Evolutionary conservation across 495 filamentous ascomycete species (phyloP), one percentile per base, ranked within the genome.

Genomic region (Aspergillus haitiensis): DNA sequence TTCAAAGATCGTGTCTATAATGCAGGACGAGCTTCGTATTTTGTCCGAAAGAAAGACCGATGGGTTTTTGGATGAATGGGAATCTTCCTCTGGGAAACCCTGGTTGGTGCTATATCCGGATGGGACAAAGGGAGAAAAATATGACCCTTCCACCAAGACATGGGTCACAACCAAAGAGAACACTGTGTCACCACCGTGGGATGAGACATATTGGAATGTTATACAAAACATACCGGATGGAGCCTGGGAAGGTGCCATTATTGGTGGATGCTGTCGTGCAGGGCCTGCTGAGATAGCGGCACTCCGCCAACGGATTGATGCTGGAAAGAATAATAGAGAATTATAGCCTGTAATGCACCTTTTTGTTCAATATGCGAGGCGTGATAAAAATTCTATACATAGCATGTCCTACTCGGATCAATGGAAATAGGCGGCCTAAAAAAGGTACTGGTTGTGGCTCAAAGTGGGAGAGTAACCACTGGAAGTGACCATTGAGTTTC

Each of bases 21-120:
- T 83, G 61, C 79, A 80, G 53, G 65, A 58, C 13, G 73, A 71
- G 36, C 64, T 86, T 40, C 59, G 56, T 16, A 55, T 78, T 42
- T 40, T 70, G 50, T 39, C 57, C 16, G 55, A 59, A 10, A 63
- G 68, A 5, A 9, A 16, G 27, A 13, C 35, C 18, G 46, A 60
- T 57, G 37, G 65, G 1, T 65, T 78, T 42, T 63, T 62, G 21
- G 60, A 67, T 7, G 69, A 72, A n/a, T 77, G 72, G 73, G 44
- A 16, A 7, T 44, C 52, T 12, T 2, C 11, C 3, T 57, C 59
- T 12, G 58, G 56, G 47, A 48, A 45, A 31, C 86, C 86, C 6
- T 73, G 65, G 56, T 65, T 90, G 54, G 82, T 89, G 42, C 56
- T 88, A 47, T 90, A 88, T 70, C 87, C 87, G 7, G 87, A 90